Percentiles rank a stretch among this genome's conserved stretches.
phyloP scores from a whole-genome alignment of 352 stramenopile genomes.

The Phytopythium litorale region DNA sequence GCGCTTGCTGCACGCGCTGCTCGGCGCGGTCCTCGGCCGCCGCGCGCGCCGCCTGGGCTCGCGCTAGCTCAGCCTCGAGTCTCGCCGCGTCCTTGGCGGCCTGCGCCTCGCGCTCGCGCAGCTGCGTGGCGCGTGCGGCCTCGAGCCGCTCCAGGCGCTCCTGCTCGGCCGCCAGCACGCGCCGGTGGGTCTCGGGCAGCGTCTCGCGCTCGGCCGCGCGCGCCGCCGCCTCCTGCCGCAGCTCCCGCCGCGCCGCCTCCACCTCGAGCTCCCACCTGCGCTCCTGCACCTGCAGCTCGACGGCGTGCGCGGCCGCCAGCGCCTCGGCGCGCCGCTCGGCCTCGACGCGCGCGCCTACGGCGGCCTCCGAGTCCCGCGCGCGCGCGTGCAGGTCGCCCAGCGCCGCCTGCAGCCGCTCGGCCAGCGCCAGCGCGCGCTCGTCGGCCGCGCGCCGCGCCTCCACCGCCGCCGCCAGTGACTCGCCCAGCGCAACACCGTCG shows the following conservation, averaged over 20 bases:
- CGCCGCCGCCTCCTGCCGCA: conserved; percentile 35
- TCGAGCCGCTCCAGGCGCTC: conserved; percentile 69
- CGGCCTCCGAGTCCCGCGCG: conserved; percentile 54
- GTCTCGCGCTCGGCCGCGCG: conserved; percentile 46
- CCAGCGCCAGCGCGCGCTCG: conserved; percentile 38
- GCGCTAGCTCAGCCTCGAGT: conserved; percentile 34
- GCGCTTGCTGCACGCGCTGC: conserved; percentile 52
- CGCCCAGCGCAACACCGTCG: conserved; percentile 20
- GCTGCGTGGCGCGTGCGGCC: conserved; percentile 37
- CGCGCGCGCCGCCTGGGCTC: conserved; percentile 25
- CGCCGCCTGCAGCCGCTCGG: conserved; percentile 58
- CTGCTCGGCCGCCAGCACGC: conserved; percentile 50
- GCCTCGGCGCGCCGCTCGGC: conserved; percentile 55
- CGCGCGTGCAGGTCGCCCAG: conserved; percentile 68
- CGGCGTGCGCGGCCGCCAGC: conserved; percentile 32
- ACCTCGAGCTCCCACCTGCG: conserved; percentile 61
- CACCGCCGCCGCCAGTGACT: conserved; percentile 20
- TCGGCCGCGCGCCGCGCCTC: conserved; percentile 40
- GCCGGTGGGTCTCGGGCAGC: conserved; percentile 54
- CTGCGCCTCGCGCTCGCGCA: conserved; percentile 49
- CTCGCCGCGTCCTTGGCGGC: conserved; percentile 33
- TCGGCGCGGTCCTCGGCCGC: conserved; percentile 59
- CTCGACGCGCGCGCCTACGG: conserved; percentile 36
- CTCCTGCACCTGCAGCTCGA: conserved; percentile 53
- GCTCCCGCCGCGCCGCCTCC: conserved; percentile 27